phyloP scores from a whole-genome alignment of 1,139 yeast species.

The Hyphopichia pseudoburtonii region DNA sequence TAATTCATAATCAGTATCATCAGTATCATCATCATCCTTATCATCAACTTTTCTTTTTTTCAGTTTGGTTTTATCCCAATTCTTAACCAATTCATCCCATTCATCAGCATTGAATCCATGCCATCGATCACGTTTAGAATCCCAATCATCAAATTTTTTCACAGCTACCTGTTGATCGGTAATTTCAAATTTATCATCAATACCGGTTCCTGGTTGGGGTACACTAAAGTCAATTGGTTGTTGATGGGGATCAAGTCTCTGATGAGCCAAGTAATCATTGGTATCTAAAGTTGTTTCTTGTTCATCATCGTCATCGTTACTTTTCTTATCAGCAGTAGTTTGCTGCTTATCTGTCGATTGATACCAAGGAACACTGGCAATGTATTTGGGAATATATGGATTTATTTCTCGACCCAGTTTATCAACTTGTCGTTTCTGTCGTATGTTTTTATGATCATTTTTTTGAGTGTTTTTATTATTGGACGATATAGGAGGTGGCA shows the following conservation, averaged over 20 bases:
- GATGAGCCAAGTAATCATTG: conserved; percentile 21
- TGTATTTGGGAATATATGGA: conserved; percentile 28
- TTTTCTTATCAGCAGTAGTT: background rate
- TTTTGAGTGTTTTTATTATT: no score
- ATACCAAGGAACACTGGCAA: conserved; percentile 32
- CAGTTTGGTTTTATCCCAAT: conserved; percentile 42
- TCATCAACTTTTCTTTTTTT: conserved; percentile 12
- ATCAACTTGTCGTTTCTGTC: background rate
- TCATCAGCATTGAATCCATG: conserved; percentile 67
- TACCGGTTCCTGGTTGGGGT: conserved; percentile 34
- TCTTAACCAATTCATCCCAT: conserved; percentile 50
- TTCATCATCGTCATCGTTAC: conserved; percentile 3
- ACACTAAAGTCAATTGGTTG: conserved; percentile 29
- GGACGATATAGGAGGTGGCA: no score
- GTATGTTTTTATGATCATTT: no score
- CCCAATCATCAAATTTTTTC: conserved; percentile 51
- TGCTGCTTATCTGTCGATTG: conserved; percentile 12
- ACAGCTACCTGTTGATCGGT: conserved; percentile 17
- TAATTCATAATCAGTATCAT: conserved; percentile 50
- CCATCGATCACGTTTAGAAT: conserved; percentile 76
- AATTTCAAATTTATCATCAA: conserved; percentile 26
- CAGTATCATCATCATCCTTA: conserved; percentile 27
- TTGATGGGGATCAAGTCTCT: conserved; percentile 16
- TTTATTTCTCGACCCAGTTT: conserved; percentile 5
- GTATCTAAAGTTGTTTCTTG: conserved; percentile 14